phyloP scores from a whole-genome alignment of 805 yeast species.

The Wickerhamiella hasegawae region DNA sequence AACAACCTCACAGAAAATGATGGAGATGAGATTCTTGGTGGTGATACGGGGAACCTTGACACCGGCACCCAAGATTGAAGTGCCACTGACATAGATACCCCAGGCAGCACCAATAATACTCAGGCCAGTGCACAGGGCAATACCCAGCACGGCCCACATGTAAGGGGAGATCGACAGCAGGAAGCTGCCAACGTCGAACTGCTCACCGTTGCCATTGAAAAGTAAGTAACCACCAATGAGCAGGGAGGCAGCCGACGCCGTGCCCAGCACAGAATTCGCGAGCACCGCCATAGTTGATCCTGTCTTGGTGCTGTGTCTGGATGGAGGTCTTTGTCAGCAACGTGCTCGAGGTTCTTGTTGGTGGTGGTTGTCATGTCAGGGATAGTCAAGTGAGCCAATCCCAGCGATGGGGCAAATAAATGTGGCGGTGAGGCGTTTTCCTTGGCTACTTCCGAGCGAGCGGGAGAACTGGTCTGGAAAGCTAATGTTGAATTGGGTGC shows the following conservation, averaged over 20 bases:
- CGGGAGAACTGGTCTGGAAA: too few species aligned
- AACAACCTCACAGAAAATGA: conserved; percentile 97
- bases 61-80: conserved; percentile 94
- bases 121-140: conserved; percentile 79
- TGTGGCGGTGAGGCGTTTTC: too few species aligned
- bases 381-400: too few species aligned
- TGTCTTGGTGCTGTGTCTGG: too few species aligned
- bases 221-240: conserved; percentile 23
- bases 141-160: conserved; percentile 92
- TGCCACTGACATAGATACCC: conserved; percentile 95
- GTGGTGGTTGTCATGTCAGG: too few species aligned
- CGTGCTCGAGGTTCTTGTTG: too few species aligned
- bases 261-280: conserved; percentile 3
- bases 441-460: too few species aligned
- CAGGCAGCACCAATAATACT: conserved; percentile 97
- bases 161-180: conserved; percentile 79
- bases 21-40: conserved; percentile 88
- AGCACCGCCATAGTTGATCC: conserved; percentile 4
- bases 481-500: too few species aligned
- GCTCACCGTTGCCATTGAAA: conserved; percentile 85
- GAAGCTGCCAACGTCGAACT: conserved; percentile 82
- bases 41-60: conserved; percentile 95
- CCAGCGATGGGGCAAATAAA: too few species aligned
- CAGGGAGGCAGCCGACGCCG: conserved; percentile 8
- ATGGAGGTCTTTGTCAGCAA: too few species aligned